Percentiles rank a stretch among this genome's conserved stretches.
phyloP scores from a whole-genome alignment of 768 basidiomycete species.

The Leccinum broughii region DNA sequence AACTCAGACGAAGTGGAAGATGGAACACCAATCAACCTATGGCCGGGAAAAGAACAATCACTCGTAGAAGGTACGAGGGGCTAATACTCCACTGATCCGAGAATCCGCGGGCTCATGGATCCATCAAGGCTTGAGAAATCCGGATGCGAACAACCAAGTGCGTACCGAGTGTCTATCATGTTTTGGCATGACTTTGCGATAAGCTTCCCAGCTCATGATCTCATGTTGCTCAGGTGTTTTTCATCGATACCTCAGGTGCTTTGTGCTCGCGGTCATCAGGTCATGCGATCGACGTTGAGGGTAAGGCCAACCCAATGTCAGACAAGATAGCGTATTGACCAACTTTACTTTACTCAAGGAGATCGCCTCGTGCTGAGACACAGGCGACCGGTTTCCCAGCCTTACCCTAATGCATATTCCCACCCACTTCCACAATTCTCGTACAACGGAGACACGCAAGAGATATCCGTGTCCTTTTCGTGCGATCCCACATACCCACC shows the following conservation, averaged over 20 bases:
- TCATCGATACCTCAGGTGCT: slow-evolving; percentile 74
- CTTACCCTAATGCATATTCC: slow-evolving; percentile 76
- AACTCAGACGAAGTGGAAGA: slow-evolving; percentile 35
- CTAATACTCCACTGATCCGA: neutral
- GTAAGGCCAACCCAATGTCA: slow-evolving; percentile 36
- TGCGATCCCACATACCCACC: slow-evolving; percentile 65
- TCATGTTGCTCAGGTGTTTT: slow-evolving; percentile 63
- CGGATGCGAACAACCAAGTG: slow-evolving; percentile 75
- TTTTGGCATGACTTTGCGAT: neutral
- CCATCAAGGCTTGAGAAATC: slow-evolving; percentile 59
- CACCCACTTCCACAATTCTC: slow-evolving; percentile 75
- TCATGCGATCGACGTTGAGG: slow-evolving; percentile 80
- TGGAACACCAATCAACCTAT: slow-evolving; percentile 55
- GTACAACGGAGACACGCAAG: slow-evolving; percentile 52
- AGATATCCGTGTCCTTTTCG: slow-evolving; percentile 60
- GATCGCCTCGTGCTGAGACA: slow-evolving; percentile 73
- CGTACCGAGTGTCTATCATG: slow-evolving; percentile 7
- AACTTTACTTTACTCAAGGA: slow-evolving; percentile 38
- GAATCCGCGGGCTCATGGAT: slow-evolving; percentile 15
- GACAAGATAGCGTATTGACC: slow-evolving; percentile 7
- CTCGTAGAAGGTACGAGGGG: slow-evolving; percentile 68
- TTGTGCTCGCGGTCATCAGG: slow-evolving; percentile 78
- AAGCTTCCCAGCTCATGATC: neutral
- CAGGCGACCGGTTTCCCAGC: slow-evolving; percentile 70
- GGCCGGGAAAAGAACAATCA: slow-evolving; percentile 72